Percentiles rank a stretch among this genome's conserved stretches.
phyloP scores from a whole-genome alignment of 768 basidiomycete species.

The Mrakia hoshinonis region DNA sequence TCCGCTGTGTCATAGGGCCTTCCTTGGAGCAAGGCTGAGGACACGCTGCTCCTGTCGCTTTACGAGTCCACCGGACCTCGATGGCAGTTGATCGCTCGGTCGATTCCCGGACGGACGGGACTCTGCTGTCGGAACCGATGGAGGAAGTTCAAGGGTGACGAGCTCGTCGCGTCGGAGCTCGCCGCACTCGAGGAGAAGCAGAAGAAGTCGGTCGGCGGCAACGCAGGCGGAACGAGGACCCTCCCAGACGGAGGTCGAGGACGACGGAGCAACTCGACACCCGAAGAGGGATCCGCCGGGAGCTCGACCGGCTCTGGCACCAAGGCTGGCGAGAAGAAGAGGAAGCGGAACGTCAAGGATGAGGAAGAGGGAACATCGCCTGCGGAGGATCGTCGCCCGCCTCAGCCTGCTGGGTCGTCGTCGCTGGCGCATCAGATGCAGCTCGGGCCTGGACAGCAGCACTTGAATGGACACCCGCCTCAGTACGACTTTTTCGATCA shows the following conservation, averaged over 20 bases:
- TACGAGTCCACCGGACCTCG: slow-evolving; percentile 23
- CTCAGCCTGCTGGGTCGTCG: slow-evolving; percentile 1
- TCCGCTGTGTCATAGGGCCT: slow-evolving; percentile 7
- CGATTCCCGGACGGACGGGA: slow-evolving; percentile 28
- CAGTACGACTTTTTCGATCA: neutral
- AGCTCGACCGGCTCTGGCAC: slow-evolving; percentile 13
- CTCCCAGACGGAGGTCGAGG: slow-evolving; percentile 26
- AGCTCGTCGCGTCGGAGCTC: slow-evolving; percentile 6
- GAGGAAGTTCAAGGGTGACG: slow-evolving; percentile 29
- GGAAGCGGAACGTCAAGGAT: slow-evolving; percentile 4
- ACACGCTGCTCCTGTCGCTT: slow-evolving; percentile 17
- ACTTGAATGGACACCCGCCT: neutral
- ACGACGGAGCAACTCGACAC: neutral
- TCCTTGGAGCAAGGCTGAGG: slow-evolving; percentile 26
- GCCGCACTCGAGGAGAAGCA: slow-evolving; percentile 22
- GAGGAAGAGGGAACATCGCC: neutral
- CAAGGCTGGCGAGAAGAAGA: slow-evolving; percentile 16
- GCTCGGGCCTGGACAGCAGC: slow-evolving; percentile 5
- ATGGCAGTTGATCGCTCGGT: slow-evolving; percentile 30
- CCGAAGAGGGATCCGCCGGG: slow-evolving; percentile 4
- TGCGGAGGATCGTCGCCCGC: neutral
- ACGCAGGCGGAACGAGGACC: slow-evolving; percentile 25
- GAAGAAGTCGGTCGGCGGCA: slow-evolving; percentile 27
- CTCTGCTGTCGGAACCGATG: slow-evolving; percentile 29
- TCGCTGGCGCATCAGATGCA: slow-evolving; percentile 15